Base-by-base conservation (phyloP, 306 rosid genomes). In the Cicer pinnatifidum region DNA sequence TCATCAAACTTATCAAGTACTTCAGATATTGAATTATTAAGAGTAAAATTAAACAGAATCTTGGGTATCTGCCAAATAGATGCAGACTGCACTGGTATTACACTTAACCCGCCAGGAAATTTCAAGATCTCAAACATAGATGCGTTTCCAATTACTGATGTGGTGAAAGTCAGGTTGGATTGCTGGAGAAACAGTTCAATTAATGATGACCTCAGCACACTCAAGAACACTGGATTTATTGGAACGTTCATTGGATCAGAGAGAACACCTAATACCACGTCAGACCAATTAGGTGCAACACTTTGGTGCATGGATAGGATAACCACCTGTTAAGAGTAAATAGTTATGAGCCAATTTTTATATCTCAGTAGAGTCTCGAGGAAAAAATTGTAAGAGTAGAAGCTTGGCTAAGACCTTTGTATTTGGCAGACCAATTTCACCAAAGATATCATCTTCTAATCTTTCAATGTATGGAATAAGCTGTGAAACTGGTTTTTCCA, bases 31-130 rank as follows among this genome's bases (percentile, higher is more conserved):
- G 98, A 89, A 81, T 87, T 88, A 41, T 89, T 59, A 57, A 91
- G 92, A 67, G 95, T 91, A 85, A 94, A 91, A 76, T 89, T 88
- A 74, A 94, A 94, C 43, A 88, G 81, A 78, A 84, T 80, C 91
- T 88, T 84, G 6, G 91, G 96, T 12, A 73, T 85, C 84, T 76
- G 85, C 97, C 96, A 87, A 76, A 88, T 79, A 9, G 84, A 78
- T 75, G 86, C 83, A 63, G 84, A 76, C 83, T 88, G 90, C 76
- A 40, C 62, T 7, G 98, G 98, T 79, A 84, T 82, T 72, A 94
- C 86, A 79, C 92, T 83, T 76, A 94, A 37, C 53, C 97, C 98
- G 58, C 89, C 91, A 11, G 89, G 86, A 89, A 82, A 85, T 84
- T 90, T 88, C 20, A 88, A 79, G 76, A 87, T 88, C 88, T 94